Conservation (phyloP, 2,329 filamentous ascomycete genomes). For the Fusarium sp. region DNA sequence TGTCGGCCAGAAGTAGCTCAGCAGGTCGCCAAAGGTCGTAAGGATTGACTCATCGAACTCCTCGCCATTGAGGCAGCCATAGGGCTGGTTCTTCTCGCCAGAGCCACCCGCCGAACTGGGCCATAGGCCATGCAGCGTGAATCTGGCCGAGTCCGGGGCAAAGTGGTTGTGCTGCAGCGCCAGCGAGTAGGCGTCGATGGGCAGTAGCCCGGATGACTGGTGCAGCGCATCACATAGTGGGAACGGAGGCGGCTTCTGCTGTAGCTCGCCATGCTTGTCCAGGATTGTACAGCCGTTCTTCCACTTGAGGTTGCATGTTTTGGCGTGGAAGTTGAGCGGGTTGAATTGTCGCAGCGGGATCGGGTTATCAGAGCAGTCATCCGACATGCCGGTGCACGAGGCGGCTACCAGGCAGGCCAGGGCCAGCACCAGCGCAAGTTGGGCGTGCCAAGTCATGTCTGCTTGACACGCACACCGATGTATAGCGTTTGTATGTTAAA, state of each 20-base stretch:
- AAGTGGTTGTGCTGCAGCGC: constrained; percentile 10
- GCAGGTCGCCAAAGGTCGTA: constrained; percentile 12
- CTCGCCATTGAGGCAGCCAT: constrained; percentile 15
- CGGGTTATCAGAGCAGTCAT: constrained; percentile 9
- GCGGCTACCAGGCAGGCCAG: constrained; percentile 1
- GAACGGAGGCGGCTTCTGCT: constrained; percentile 11
- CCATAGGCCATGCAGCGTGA: constrained; percentile 20
- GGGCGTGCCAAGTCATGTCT: constrained; percentile 8
- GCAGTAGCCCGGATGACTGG: constrained; percentile 5
- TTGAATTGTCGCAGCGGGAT: constrained; percentile 4
- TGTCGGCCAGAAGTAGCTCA: constrained; percentile 20
- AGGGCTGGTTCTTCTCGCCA: constrained; percentile 18
- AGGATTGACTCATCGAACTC: constrained; percentile 18
- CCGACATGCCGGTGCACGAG: constrained; percentile 10
- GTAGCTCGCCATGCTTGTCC: not conserved
- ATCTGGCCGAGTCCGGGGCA: not conserved
- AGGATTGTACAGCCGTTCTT: not conserved
- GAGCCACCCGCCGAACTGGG: constrained; percentile 4
- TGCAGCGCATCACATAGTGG: not conserved
- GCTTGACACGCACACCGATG: not conserved
- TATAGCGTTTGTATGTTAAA: not conserved
- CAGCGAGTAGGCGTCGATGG: constrained; percentile 16
- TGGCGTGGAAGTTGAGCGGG: constrained; percentile 7
- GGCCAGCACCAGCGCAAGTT: constrained; percentile 12
- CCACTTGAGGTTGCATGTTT: constrained; percentile 17